A percentile compares a stretch with the other conserved stretches of the same genome.
phyloP scores from a whole-genome alignment of 345 rosid genomes.

The Clarkia xantiana region DNA sequence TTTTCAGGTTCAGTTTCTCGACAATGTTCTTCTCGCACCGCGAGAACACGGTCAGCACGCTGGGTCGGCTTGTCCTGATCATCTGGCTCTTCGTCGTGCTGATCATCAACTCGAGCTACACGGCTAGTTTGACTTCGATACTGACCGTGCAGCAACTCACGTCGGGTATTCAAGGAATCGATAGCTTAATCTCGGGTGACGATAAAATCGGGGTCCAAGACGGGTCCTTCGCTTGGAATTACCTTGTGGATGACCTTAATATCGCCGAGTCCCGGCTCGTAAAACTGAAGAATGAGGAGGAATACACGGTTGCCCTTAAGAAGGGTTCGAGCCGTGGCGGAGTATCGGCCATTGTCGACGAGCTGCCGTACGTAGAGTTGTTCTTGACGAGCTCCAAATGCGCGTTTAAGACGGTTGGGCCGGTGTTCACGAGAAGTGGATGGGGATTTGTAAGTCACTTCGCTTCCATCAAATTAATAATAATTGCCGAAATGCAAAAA shows the following conservation, averaged over 20 bases:
- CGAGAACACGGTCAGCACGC: slow-evolving; percentile 75
- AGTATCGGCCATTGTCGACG: slow-evolving; percentile 89
- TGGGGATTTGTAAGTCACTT: slow-evolving; percentile 89
- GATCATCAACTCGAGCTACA: slow-evolving; percentile 93
- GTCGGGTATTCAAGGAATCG: slow-evolving; percentile 69
- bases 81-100: slow-evolving; percentile 87
- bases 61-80: slow-evolving; percentile 75
- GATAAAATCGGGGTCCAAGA: slow-evolving; percentile 83
- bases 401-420: slow-evolving; percentile 60
- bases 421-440: slow-evolving; percentile 80
- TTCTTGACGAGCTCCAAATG: slow-evolving; percentile 57
- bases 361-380: slow-evolving; percentile 78
- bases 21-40: slow-evolving; percentile 97
- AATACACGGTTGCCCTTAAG: slow-evolving; percentile 36
- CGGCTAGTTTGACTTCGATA: slow-evolving; percentile 90
- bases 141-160: slow-evolving; percentile 81
- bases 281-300: slow-evolving; percentile 30
- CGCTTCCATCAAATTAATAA: too few species aligned
- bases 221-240: slow-evolving; percentile 70
- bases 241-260: slow-evolving; percentile 69
- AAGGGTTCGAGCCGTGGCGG: slow-evolving; percentile 57
- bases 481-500: too few species aligned
- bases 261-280: slow-evolving; percentile 57
- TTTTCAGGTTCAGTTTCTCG: slow-evolving; percentile 97
- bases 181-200: slow-evolving; percentile 41